phyloP scores from a whole-genome alignment of 768 basidiomycete species.

The Tylopilus intermedius region DNA sequence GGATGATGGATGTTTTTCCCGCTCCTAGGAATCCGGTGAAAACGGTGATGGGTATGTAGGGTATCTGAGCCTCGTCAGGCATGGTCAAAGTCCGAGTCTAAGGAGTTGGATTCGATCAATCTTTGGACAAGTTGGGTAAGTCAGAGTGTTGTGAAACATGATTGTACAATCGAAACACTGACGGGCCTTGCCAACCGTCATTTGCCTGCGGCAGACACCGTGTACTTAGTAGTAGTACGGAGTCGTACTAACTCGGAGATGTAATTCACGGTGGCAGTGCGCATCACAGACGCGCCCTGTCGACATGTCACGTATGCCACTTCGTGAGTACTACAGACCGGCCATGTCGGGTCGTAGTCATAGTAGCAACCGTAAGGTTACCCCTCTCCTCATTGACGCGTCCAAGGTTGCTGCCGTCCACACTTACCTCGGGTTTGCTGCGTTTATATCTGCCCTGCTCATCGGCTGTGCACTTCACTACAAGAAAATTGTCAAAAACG shows the following conservation, averaged over 20 bases:
- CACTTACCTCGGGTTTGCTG: constrained; percentile 57
- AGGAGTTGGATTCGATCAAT: neutral
- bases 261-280: too few species aligned
- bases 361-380: constrained; percentile 4
- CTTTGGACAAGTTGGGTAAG: neutral
- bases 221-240: too few species aligned
- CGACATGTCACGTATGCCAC: too few species aligned
- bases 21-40: constrained; percentile 93
- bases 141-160: neutral
- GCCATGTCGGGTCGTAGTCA: constrained; percentile 15
- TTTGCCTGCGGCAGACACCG: too few species aligned
- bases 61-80: constrained; percentile 6
- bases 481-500: constrained; percentile 81
- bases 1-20: constrained; percentile 76
- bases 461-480: constrained; percentile 71
- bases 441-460: constrained; percentile 61
- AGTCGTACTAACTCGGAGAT: too few species aligned
- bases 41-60: constrained; percentile 77
- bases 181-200: neutral
- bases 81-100: constrained; percentile 2
- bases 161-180: too few species aligned
- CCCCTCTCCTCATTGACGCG: constrained; percentile 36
- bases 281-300: too few species aligned
- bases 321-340: too few species aligned
- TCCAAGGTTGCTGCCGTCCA: constrained; percentile 58